Conservation (phyloP, 1,284 basidiomycete genomes). For the Porodaedalea pini region DNA sequence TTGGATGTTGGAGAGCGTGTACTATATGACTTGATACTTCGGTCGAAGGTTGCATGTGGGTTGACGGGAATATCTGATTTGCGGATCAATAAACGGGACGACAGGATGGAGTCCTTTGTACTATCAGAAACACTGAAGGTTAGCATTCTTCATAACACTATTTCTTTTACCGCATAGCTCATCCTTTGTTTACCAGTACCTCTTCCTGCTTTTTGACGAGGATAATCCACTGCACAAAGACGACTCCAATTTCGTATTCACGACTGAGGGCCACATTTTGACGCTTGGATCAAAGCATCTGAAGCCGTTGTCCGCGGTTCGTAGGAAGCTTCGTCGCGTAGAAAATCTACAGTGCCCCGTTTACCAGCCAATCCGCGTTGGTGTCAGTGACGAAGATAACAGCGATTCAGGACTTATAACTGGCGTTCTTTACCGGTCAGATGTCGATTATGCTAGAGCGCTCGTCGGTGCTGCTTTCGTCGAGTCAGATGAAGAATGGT, state of each 20-base stretch:
- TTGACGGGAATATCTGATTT: constrained; percentile 80
- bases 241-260: constrained; percentile 81
- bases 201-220: constrained; percentile 90
- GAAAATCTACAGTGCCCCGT: constrained; percentile 72
- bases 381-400: constrained; percentile 27
- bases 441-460: constrained; percentile 75
- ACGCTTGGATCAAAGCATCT: constrained; percentile 54
- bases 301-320: constrained; percentile 51
- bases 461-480: constrained; percentile 53
- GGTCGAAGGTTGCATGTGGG: constrained; percentile 82
- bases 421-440: constrained; percentile 67
- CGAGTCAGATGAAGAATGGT: constrained; percentile 50
- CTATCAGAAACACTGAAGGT: constrained; percentile 90
- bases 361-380: constrained; percentile 48
- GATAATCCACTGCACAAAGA: constrained; percentile 70
- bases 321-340: constrained; percentile 58
- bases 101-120: constrained; percentile 92
- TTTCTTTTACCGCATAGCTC: neutral
- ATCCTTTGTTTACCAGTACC: constrained; percentile 54
- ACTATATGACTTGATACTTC: constrained; percentile 67
- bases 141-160: constrained; percentile 18
- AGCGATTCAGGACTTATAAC: constrained; percentile 48
- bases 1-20: constrained; percentile 86
- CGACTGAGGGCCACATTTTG: constrained; percentile 92
- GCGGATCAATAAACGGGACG: constrained; percentile 74